Base-by-base conservation (phyloP, 768 basidiomycete species). In the Jaapia argillacea region DNA sequence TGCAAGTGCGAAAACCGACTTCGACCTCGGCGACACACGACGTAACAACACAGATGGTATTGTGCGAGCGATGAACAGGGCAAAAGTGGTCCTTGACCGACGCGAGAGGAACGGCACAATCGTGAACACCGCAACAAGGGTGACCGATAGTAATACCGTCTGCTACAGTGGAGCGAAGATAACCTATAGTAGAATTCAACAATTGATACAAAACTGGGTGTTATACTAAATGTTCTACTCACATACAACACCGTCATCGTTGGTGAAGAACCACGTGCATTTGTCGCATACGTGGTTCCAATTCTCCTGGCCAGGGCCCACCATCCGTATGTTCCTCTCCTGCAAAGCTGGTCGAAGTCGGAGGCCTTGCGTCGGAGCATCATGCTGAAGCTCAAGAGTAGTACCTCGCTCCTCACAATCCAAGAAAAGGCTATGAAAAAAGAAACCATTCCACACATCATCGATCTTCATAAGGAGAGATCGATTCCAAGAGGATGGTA, bases 121-220 rank as follows among this genome's bases (percentile, higher is more conserved):
- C 49, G 35, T 60, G 58, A 2, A 55, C 51, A 13, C 40, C 48
- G 42, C 64, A 66, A 33, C 58, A 57, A 0, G 57, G 57, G 39
- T 54, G 57, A 5, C 62, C 64, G 40, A 66, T 53, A 6, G 54
- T 54, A 23, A 65, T 50, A 4, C 62, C 59, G 53, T 65, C 62
- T 13, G 52, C 57, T 12, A 62, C 56, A 1, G 47, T 47, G 4
- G 54, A 44, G 10, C 48, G 46, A 21, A 53, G 21, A 23, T 23
- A 36, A 7, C 35, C 39, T 36, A 25, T n/a, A n/a, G n/a, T n/a
- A n/a, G n/a, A n/a, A n/a, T n/a, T n/a, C n/a, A n/a, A n/a, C n/a
- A n/a, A n/a, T n/a, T n/a, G n/a, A n/a, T n/a, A n/a, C n/a, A n/a
- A n/a, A n/a, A n/a, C n/a, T n/a, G n/a, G n/a, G n/a, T n/a, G n/a